Conservation (phyloP, 2,329 filamentous ascomycete genomes). For the Dothiorella sarmentorum region DNA sequence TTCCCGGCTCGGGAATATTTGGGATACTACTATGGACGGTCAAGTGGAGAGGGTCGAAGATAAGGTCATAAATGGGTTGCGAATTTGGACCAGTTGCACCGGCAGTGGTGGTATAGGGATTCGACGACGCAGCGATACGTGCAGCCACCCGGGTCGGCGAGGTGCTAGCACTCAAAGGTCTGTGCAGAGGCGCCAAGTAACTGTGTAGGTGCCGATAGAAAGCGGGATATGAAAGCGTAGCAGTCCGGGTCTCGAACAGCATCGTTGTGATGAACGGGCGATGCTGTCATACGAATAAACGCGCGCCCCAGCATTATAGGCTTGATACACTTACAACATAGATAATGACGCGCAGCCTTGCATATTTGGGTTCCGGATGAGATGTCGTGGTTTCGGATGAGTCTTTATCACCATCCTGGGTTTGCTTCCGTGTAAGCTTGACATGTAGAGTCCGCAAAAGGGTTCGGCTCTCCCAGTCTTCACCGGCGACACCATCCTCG, state of each 20-base stretch:
- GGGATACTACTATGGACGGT: constrained; percentile 61
- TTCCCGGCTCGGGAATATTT: constrained; percentile 57
- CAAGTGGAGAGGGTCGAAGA: constrained; percentile 57
- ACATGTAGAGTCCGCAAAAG: constrained; percentile 65
- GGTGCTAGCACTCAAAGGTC: constrained; percentile 43
- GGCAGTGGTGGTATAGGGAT: constrained; percentile 30
- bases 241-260: constrained; percentile 62
- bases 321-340: constrained; percentile 52
- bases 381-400: neutral
- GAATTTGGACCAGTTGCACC: constrained; percentile 25
- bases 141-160: constrained; percentile 40
- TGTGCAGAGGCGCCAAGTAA: constrained; percentile 49
- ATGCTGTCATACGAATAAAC: constrained; percentile 34
- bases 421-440: constrained; percentile 47
- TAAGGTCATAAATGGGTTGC: constrained; percentile 56
- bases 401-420: neutral
- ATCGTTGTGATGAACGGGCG: constrained; percentile 76
- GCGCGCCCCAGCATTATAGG: neutral
- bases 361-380: neutral
- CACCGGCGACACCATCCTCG: constrained; percentile 21
- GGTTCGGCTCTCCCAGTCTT: constrained; percentile 48
- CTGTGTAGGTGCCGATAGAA: constrained; percentile 52
- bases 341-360: constrained; percentile 61
- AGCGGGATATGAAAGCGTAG: constrained; percentile 45
- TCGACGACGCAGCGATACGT: constrained; percentile 39